Percentiles rank a stretch among this genome's conserved stretches.
Conservation (phyloP, 148 eudicot genomes). For the Arbutus unedo region DNA sequence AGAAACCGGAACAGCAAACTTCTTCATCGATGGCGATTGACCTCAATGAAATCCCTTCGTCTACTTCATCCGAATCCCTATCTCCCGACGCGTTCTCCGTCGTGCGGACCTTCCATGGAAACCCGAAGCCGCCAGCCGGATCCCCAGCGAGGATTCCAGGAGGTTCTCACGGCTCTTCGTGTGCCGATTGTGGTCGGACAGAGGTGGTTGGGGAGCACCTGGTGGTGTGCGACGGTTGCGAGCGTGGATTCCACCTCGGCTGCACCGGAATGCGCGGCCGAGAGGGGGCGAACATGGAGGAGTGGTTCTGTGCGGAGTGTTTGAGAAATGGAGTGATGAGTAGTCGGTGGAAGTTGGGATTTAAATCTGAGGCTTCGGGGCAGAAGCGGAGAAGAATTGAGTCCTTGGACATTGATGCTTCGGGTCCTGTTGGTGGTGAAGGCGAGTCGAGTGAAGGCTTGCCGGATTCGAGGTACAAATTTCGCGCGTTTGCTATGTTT, state of each 20-base stretch:
- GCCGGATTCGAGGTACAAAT: conserved; percentile 26
- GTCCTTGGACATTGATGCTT: conserved; percentile 40
- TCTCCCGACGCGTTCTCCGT: conserved; percentile 29
- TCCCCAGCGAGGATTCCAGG: conserved; percentile 43
- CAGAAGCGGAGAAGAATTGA: conserved; percentile 11
- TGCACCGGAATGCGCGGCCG: conserved; percentile 27
- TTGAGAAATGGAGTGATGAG: conserved; percentile 22
- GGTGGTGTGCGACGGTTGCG: conserved; percentile 55
- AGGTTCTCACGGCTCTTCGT: conserved; percentile 13
- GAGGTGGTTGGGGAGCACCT: conserved; percentile 20
- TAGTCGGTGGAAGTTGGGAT: conserved; percentile 44
- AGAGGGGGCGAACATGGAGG: conserved; percentile 25
- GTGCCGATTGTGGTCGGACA: conserved; percentile 20
- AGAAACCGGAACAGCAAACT: conserved; percentile 7
- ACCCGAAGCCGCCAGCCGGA: conserved; percentile 28
- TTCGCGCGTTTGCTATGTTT: conserved; percentile 12
- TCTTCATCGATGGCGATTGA: conserved; percentile 35
- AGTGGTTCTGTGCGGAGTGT: conserved; percentile 50
- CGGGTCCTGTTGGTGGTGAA: conserved; percentile 39
- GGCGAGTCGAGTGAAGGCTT: conserved; percentile 16
- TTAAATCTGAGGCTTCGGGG: conserved; percentile 22
- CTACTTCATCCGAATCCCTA: conserved; percentile 34
- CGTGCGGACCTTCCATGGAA: conserved; percentile 40
- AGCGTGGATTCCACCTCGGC: conserved; percentile 47
- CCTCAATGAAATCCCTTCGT: conserved; percentile 53